A percentile compares a stretch with the other conserved stretches of the same genome.
Conservation (phyloP, 2,329 filamentous ascomycete species). For the Fusarium papillatum region DNA sequence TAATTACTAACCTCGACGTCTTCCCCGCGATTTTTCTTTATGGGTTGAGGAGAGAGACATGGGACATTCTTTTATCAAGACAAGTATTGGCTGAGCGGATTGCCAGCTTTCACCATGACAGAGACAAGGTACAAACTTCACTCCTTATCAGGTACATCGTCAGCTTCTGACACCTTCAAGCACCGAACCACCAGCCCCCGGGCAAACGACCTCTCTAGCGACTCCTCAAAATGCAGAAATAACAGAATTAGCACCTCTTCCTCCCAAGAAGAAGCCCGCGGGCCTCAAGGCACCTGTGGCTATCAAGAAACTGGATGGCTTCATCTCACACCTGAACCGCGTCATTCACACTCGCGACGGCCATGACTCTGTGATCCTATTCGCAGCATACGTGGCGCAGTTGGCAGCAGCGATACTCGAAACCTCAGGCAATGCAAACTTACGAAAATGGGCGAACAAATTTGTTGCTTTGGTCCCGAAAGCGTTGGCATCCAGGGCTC, state of each 20-base stretch:
- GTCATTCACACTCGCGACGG: constrained; percentile 31
- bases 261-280: rapidly evolving
- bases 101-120: background rate
- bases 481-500: rapidly evolving
- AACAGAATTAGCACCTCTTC: rapidly evolving
- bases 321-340: constrained; percentile 23
- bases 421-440: background rate
- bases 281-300: background rate
- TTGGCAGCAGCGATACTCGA: constrained; percentile 22
- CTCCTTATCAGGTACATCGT: background rate
- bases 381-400: constrained; percentile 28
- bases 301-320: constrained; percentile 19
- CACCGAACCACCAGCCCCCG: background rate
- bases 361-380: constrained; percentile 27
- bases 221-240: background rate
- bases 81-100: background rate
- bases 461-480: rapidly evolving
- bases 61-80: background rate
- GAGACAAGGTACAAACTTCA: background rate
- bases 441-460: rapidly evolving
- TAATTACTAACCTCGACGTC: background rate
- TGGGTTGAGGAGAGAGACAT: background rate
- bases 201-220: background rate
- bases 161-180: background rate
- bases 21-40: background rate